Evolutionary conservation across 140 eudicot species (phyloP), one percentile per base, ranked within the genome.

Genomic region (Senecio squalidus): DNA sequence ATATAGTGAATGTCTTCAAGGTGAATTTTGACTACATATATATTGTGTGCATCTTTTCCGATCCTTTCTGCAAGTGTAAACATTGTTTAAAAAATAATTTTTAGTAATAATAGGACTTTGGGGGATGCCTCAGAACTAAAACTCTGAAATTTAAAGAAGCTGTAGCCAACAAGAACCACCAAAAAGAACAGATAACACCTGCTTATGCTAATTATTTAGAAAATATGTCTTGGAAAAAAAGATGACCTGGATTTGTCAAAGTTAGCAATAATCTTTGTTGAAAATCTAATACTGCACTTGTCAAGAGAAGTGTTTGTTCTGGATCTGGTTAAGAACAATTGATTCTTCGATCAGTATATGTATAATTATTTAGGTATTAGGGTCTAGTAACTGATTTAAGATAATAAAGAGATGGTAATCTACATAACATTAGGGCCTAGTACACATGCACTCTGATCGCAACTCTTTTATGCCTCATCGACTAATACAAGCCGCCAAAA

Each of bases 1-100:
- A 48, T 28, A 22, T 7, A 51, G 58, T 24, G 78, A 75, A 30
- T 63, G 60, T 55, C 73, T 54, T n/a, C 76, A 39, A 39, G 74
- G 82, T 65, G 57, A 64, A 30, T 25, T 50, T 25, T 4, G 57
- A 50, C 16, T 13, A 50, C 25, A 25, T 11, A 41, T 24, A 0
- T 47, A 47, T 2, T n/a, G n/a, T n/a, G n/a, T n/a, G n/a, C n/a
- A n/a, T n/a, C n/a, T n/a, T n/a, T n/a, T n/a, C n/a, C n/a, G n/a
- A n/a, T n/a, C n/a, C n/a, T n/a, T n/a, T n/a, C n/a, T n/a, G n/a
- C n/a, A n/a, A n/a, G n/a, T n/a, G n/a, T n/a, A n/a, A n/a, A n/a
- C n/a, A n/a, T n/a, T n/a, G n/a, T n/a, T n/a, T n/a, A n/a, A n/a
- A n/a, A n/a, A n/a, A n/a, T n/a, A n/a, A n/a, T n/a, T n/a, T n/a